phyloP scores from a whole-genome alignment of 202 grass and related monocot species.

The Schoenoplectus tabernaemontani region DNA sequence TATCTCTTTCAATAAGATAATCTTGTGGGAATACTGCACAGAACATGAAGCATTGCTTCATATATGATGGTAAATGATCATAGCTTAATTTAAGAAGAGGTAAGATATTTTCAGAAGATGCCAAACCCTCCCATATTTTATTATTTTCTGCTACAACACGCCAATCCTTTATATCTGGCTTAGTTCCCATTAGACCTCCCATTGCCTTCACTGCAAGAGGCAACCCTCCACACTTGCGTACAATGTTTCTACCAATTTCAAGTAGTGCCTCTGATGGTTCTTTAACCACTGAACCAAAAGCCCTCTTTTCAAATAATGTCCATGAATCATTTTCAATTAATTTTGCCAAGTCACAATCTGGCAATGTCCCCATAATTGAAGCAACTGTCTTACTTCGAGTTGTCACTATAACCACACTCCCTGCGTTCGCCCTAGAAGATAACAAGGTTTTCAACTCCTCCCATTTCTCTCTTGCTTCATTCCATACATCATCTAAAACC shows the following conservation, averaged over 20 bases:
- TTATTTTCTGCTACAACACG: not conserved
- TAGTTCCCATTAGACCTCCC: conserved; percentile 15
- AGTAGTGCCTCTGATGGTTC: not conserved
- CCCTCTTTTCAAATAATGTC: conserved; percentile 27
- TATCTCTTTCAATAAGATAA: conserved; percentile 24
- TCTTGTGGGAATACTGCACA: conserved; percentile 35
- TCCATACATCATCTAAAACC: conserved; percentile 45
- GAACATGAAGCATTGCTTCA: conserved; percentile 26
- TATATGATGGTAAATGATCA: conserved; percentile 16
- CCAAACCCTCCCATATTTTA: not conserved
- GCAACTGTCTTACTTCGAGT: conserved; percentile 22
- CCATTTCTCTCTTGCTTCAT: conserved; percentile 24
- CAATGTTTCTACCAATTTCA: not conserved
- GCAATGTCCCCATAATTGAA: not conserved
- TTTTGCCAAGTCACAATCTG: not conserved
- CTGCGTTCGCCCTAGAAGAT: not conserved
- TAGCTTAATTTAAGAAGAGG: conserved; percentile 30
- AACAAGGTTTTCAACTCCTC: conserved; percentile 12
- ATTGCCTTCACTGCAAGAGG: conserved; percentile 27
- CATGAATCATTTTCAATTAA: not conserved
- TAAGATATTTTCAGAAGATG: not conserved
- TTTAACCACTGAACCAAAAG: conserved; percentile 8
- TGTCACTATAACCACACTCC: conserved; percentile 15
- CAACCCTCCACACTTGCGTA: conserved; percentile 16
- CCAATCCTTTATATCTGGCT: conserved; percentile 24